These are phyloP conservation scores for Hypoxylon sp. DNA, from an alignment of 2,329 filamentous ascomycete genomes.

Conservation along the genomic window DNA sequence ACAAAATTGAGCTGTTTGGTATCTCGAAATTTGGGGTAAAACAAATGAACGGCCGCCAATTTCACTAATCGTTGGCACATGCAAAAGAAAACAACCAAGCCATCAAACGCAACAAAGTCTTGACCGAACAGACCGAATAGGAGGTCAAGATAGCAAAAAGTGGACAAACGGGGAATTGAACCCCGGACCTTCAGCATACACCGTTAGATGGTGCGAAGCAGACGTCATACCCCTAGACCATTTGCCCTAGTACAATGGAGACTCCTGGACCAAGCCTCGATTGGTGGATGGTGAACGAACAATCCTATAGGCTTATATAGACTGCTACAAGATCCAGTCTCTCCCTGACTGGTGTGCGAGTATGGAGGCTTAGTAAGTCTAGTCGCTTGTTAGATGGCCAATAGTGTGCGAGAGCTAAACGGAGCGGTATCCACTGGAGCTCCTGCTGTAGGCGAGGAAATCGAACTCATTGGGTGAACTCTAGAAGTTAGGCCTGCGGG, in stretches of 20 bases:
- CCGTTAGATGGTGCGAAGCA: slow-evolving; percentile 34
- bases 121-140: no score
- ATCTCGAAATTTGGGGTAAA: background rate
- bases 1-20: background rate
- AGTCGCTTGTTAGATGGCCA: background rate
- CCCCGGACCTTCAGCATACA: slow-evolving; percentile 42
- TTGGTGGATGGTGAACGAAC: background rate
- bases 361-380: background rate
- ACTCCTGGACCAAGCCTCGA: background rate
- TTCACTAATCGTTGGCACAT: background rate
- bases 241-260: slow-evolving; percentile 4
- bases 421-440: no score
- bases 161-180: slow-evolving; percentile 41
- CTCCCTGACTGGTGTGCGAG: no score
- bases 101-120: background rate
- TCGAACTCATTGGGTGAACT: no score
- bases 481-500: no score
- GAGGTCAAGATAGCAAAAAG: background rate
- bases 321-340: background rate
- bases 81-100: background rate
- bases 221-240: slow-evolving; percentile 42
- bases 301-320: background rate
- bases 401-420: background rate
- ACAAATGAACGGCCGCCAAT: background rate
- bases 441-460: no score